phyloP scores from a whole-genome alignment of 129 eudicot species.

The Flaveria sonorensis region DNA sequence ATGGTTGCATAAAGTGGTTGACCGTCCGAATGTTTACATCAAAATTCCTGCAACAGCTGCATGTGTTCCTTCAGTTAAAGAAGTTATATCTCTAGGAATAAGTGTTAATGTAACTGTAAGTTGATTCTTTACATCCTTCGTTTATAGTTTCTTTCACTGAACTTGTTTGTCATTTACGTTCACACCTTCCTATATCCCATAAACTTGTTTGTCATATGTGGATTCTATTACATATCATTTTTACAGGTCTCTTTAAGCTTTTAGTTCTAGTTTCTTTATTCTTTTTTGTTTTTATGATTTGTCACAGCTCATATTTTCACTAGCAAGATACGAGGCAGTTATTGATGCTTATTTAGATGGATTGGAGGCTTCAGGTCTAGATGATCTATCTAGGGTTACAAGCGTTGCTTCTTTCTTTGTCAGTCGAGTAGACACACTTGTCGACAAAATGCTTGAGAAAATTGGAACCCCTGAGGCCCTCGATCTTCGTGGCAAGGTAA shows the following conservation, averaged over 20 bases:
- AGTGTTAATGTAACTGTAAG: slow-evolving; percentile 98
- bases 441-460: slow-evolving; percentile 97
- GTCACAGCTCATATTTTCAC: slow-evolving; percentile 88
- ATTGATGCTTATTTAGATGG: slow-evolving; percentile 99
- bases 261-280: background rate
- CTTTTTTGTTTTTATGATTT: slow-evolving; percentile 2
- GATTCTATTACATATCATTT: background rate
- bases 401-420: slow-evolving; percentile 99
- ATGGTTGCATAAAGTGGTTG: slow-evolving; percentile 82
- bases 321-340: slow-evolving; percentile 92
- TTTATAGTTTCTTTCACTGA: background rate
- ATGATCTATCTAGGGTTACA: slow-evolving; percentile 87
- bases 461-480: slow-evolving; percentile 98
- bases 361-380: slow-evolving; percentile 90
- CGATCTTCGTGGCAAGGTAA: slow-evolving; percentile 96
- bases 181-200: background rate
- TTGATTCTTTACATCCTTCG: slow-evolving; percentile 31
- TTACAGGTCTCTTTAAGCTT: background rate
- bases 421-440: slow-evolving; percentile 93
- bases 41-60: slow-evolving; percentile 96
- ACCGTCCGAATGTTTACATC: slow-evolving; percentile 88
- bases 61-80: slow-evolving; percentile 87
- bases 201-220: background rate
- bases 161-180: background rate
- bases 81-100: slow-evolving; percentile 81